Conservation (phyloP, 2,329 filamentous ascomycete genomes). For the Colletotrichum viniferum region DNA sequence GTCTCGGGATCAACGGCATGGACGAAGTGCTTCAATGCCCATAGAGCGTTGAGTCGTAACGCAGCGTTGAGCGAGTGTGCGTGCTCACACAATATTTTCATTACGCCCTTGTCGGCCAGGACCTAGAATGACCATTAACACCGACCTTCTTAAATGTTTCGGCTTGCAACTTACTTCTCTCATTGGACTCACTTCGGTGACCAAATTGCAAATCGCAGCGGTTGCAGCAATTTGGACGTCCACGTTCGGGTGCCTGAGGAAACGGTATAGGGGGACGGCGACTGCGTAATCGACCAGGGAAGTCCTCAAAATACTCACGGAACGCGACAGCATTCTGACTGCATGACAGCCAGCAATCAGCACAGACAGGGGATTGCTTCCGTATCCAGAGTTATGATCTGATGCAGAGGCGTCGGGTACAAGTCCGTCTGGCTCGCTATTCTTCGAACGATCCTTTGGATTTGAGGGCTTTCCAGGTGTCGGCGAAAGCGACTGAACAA, state of each 20-base stretch:
- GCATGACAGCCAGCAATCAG: conserved; percentile 86
- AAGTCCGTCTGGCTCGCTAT: conserved; percentile 38
- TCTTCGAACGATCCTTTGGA: conserved; percentile 44
- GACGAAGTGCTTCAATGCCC: conserved; percentile 92
- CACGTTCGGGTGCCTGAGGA: conserved; percentile 76
- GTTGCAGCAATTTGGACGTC: conserved; percentile 88
- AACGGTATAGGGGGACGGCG: conserved; percentile 74
- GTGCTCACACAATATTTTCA: conserved; percentile 81
- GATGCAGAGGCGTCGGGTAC: conserved; percentile 28
- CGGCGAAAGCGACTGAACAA: conserved; percentile 77
- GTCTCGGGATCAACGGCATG: conserved; percentile 71
- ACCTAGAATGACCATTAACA: conserved; percentile 49
- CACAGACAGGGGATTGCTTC: conserved; percentile 76
- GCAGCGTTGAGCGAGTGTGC: conserved; percentile 81
- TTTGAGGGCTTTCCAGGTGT: conserved; percentile 58
- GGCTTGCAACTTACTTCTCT: conserved; percentile 67
- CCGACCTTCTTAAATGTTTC: background rate
- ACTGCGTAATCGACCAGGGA: conserved; percentile 86
- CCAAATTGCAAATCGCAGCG: conserved; percentile 81
- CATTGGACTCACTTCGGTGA: conserved; percentile 90
- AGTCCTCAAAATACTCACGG: conserved; percentile 82
- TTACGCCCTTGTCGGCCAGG: conserved; percentile 74
- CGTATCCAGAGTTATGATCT: conserved; percentile 55
- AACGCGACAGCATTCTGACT: conserved; percentile 81
- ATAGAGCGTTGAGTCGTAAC: conserved; percentile 83